These are phyloP conservation scores for Plasmopara halstedii DNA, from an alignment of 352 stramenopile genomes.

Conservation along the genomic window DNA sequence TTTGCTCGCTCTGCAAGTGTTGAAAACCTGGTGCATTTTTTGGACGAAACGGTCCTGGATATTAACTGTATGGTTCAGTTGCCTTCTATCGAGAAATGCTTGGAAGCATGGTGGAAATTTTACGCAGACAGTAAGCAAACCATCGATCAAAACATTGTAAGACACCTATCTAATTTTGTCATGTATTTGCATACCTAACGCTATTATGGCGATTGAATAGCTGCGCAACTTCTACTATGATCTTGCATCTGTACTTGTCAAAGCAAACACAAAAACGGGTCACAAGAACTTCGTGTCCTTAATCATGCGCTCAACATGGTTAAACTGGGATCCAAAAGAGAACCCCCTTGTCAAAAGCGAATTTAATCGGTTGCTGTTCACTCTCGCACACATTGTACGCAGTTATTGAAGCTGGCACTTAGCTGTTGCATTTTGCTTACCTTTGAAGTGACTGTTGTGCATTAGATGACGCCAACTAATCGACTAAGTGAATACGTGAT, in stretches of 20 bases:
- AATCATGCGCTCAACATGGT: constrained; percentile 58
- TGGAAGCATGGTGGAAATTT: constrained; percentile 54
- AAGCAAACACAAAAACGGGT: constrained; percentile 67
- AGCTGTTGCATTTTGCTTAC: not conserved
- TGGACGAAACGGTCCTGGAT: constrained; percentile 67
- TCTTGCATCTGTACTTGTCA: constrained; percentile 59
- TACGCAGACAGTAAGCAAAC: constrained; percentile 33
- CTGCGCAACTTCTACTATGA: constrained; percentile 64
- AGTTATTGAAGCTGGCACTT: not conserved
- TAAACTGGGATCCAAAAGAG: constrained; percentile 59
- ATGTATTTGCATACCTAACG: not conserved
- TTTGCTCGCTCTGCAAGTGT: constrained; percentile 53
- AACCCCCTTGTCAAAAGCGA: constrained; percentile 32
- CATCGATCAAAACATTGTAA: constrained; percentile 50
- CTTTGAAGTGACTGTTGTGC: not conserved
- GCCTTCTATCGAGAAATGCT: constrained; percentile 73
- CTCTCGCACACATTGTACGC: not conserved
- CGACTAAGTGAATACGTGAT: constrained; percentile 58
- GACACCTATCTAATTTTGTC: not conserved
- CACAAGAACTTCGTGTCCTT: constrained; percentile 78
- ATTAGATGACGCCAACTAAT: constrained; percentile 65
- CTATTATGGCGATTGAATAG: no score
- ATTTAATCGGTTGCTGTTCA: no score
- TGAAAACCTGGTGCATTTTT: constrained; percentile 58
- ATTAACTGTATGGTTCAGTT: constrained; percentile 82